Base-by-base conservation (phyloP, 177 flowering plant genomes). In the Vitis hybrid region DNA sequence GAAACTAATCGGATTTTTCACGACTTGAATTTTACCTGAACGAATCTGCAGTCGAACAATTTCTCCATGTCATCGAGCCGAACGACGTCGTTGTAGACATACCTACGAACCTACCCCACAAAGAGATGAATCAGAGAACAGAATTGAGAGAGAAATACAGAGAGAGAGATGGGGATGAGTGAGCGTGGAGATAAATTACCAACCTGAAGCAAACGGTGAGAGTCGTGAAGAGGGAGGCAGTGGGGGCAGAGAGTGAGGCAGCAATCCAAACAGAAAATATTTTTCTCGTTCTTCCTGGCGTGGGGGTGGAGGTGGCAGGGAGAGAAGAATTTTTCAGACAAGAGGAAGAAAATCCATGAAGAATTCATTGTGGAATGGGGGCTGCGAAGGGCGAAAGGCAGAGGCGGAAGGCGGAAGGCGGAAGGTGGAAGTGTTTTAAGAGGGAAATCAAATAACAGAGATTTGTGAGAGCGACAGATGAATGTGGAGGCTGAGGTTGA, bases 251-350 rank as follows among this genome's bases (percentile, higher is more conserved):
- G 74, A 64, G 81, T 81, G 21, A 34, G 6, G 56, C 78, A 77
- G 39, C 86, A 83, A 66, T 83, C 86, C 69, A 83, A 75, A 19
- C 86, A 83, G 12, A 77, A 81, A 15, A 79, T 70, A 63, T 83
- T 83, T 71, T 81, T 83, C 54, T 83, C 86, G 51, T 79, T 79
- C 76, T 79, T 83, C 80, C 70, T 83, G 0, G 60, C 72, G 51
- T 67, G 15, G 39, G 77, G 81, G 55, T 83, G 86, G 70, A 75
- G 56, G 11, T 70, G 58, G 66, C 86, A 83, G 4, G 86, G 80
- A 60, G 60, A 60, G 59, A 83, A 83, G 67, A 81, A 83, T 50
- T 75, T 79, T 69, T 83, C 86, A 1, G 70, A 58, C 17, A 83
- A 70, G 4, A 83, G 77, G 10, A 61, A 51, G 54, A 75, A 70